phyloP scores from a whole-genome alignment of 441 rosid species.

The Codiaeum variegatum region DNA sequence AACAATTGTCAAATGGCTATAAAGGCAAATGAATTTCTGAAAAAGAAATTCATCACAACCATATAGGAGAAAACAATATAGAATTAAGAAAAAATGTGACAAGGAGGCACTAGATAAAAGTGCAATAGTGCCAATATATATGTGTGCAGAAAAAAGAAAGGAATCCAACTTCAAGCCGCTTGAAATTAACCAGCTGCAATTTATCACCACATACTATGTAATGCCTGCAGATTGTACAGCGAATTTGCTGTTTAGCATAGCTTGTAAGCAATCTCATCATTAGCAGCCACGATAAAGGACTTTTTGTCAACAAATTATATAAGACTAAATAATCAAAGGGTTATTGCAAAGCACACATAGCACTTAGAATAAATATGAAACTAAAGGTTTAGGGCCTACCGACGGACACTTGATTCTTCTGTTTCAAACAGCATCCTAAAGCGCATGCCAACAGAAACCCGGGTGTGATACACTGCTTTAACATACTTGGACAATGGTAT shows the following conservation, averaged over 20 bases:
- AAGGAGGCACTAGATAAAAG: background rate
- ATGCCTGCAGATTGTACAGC: background rate
- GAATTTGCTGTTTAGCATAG: no score
- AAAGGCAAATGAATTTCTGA: background rate
- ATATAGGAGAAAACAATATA: background rate
- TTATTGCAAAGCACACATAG: background rate
- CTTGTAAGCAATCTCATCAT: background rate
- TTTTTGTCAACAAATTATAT: background rate
- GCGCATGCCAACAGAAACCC: slow-evolving; percentile 77
- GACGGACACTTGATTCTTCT: slow-evolving; percentile 70
- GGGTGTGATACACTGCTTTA: slow-evolving; percentile 62
- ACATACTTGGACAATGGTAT: slow-evolving; percentile 60
- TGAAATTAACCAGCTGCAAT: background rate
- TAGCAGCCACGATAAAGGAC: background rate
- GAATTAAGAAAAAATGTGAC: background rate
- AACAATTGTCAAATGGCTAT: slow-evolving; percentile 21
- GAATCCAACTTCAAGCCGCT: background rate
- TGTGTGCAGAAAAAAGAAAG: background rate
- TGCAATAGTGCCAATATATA: background rate
- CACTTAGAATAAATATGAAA: background rate
- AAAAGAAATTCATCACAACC: background rate
- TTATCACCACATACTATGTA: background rate
- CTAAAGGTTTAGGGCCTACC: slow-evolving; percentile 38
- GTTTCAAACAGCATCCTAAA: slow-evolving; percentile 78
- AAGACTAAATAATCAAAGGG: background rate